Percentiles rank a stretch among this genome's conserved stretches.
phyloP scores from a whole-genome alignment of 2,329 filamentous ascomycete genomes.

The Zymoseptoria brevis region DNA sequence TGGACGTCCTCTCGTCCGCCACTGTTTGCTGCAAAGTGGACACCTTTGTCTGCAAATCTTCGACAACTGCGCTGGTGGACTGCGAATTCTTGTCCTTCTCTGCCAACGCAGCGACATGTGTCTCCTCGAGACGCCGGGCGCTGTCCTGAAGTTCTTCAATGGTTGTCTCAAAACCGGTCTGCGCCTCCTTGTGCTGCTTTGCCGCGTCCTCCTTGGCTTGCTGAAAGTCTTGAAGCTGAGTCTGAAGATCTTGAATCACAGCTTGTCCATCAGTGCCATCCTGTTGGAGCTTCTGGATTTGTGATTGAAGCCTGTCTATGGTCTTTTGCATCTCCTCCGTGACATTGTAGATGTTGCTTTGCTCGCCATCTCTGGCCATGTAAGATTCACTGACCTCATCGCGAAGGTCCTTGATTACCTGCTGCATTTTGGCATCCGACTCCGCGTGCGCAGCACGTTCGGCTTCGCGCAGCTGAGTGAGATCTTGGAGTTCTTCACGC shows the following conservation, averaged over 20 bases:
- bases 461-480: constrained; percentile 6
- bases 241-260: constrained; percentile 14
- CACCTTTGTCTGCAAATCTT: constrained; percentile 15
- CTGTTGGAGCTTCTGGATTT: constrained; percentile 18
- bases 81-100: constrained; percentile 9
- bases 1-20: constrained; percentile 10
- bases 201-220: constrained; percentile 11
- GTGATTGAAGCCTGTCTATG: constrained; percentile 13
- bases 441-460: constrained; percentile 5
- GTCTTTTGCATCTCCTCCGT: constrained; percentile 9
- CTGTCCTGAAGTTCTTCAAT: constrained; percentile 10
- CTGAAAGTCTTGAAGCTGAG: constrained; percentile 8
- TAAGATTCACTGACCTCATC: constrained; percentile 17
- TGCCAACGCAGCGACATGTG: constrained; percentile 2
- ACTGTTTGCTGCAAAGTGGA: constrained; percentile 12
- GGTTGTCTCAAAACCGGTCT: constrained; percentile 1
- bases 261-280: constrained; percentile 16
- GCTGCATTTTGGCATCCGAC: constrained; percentile 6
- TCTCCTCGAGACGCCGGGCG: constrained; percentile 8
- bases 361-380: constrained; percentile 14
- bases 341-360: constrained; percentile 10
- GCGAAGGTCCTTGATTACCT: constrained; percentile 13
- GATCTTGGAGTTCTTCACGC: constrained; percentile 11
- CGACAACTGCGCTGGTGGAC: constrained; percentile 6
- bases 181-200: constrained; percentile 10